Evolutionary conservation across 148 eudicot genomes (phyloP).

Genomic region (Rhododendron ferrugineum): DNA sequence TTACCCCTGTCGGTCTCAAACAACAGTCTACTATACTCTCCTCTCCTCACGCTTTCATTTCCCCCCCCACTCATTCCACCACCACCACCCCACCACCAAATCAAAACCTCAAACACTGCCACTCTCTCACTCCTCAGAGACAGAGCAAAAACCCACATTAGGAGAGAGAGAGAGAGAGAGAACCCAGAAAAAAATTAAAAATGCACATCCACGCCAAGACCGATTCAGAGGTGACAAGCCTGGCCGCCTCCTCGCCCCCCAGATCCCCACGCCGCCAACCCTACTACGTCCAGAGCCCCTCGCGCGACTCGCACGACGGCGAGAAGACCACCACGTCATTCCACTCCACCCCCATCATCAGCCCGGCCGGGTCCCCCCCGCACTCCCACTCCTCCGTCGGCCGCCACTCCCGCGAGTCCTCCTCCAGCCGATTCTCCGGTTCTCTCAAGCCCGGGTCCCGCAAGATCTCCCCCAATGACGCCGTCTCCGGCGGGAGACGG

Average conservation of each 20-base stretch:
- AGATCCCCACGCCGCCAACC: conserved; percentile 51
- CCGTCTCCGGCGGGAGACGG: conserved; percentile 17
- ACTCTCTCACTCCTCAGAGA: not conserved
- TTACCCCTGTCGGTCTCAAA: not conserved
- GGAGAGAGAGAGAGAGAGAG: not conserved
- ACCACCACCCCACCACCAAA: not conserved
- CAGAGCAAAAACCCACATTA: not conserved
- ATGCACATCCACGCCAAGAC: conserved; percentile 66
- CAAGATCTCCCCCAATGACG: conserved; percentile 51
- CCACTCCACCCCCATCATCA: conserved; percentile 65
- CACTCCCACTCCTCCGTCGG: conserved; percentile 77
- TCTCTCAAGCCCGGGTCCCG: conserved; percentile 64
- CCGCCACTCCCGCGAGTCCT: conserved; percentile 76
- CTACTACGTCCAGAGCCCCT: conserved; percentile 86
- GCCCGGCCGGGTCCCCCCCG: conserved; percentile 74
- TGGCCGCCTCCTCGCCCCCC: conserved; percentile 69
- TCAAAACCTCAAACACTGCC: not conserved
- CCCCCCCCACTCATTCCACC: not conserved
- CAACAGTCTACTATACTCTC: not conserved
- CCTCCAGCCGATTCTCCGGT: conserved; percentile 75
- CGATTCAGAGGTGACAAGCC: conserved; percentile 79
- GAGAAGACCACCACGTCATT: conserved; percentile 72
- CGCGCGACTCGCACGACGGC: conserved; percentile 80
- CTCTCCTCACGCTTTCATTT: not conserved
- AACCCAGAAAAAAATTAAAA: not conserved